phyloP scores from a whole-genome alignment of 1,284 basidiomycete species.

The Cutaneotrichosporon cavernicola region DNA sequence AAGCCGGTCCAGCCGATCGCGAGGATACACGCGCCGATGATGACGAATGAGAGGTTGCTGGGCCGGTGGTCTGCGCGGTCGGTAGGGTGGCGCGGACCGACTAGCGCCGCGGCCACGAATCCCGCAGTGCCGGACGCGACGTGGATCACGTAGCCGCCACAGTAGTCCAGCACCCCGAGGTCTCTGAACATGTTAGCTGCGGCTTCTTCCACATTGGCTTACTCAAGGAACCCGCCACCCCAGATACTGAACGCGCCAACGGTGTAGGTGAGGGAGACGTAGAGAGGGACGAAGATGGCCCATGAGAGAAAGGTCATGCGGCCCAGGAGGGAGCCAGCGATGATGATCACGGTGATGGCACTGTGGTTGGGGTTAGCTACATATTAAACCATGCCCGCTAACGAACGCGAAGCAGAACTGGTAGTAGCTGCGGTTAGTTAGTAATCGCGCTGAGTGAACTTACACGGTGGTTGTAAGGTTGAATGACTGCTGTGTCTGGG shows the following conservation, averaged over 20 bases:
- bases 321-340: neutral
- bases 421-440: neutral
- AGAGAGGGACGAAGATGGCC: neutral
- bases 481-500: neutral
- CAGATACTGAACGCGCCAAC: conserved; percentile 1
- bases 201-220: neutral
- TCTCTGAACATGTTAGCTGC: neutral
- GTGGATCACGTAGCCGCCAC: conserved; percentile 6
- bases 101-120: neutral
- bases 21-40: conserved; percentile 6
- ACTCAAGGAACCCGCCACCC: conserved; percentile 3
- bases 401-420: conserved; percentile 6
- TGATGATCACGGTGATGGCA: conserved; percentile 5
- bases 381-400: neutral
- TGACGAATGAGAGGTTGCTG: conserved; percentile 4
- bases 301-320: conserved; percentile 6
- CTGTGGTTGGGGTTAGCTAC: neutral
- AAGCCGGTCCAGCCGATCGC: neutral
- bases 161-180: neutral
- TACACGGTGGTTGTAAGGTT: neutral
- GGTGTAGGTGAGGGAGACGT: neutral
- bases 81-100: neutral
- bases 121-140: neutral
- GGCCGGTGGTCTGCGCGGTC: conserved; percentile 5
- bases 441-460: neutral